phyloP scores from a whole-genome alignment of 164 flowering plant species.

The Protea cynaroides region DNA sequence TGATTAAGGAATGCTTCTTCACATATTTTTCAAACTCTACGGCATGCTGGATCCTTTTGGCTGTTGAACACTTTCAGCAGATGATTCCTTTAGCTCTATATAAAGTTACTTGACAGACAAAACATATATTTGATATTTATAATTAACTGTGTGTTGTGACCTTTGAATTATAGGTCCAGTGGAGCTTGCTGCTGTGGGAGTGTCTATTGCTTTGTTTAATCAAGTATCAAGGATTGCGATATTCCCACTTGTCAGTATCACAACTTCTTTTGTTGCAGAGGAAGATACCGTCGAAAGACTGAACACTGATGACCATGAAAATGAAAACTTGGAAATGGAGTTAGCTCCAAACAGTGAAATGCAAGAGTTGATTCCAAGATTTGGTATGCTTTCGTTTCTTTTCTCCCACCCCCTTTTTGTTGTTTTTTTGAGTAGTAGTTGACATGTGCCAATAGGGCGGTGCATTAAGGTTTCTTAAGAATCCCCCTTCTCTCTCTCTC shows the following conservation, averaged over 20 bases:
- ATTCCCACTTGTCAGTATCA: constrained; percentile 57
- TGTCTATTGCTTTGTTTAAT: constrained; percentile 52
- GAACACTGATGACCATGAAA: constrained; percentile 11
- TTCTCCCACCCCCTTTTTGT: not conserved
- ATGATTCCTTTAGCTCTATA: too few relatives aligned
- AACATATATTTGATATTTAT: too few relatives aligned
- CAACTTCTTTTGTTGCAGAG: constrained; percentile 63
- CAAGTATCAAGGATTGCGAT: constrained; percentile 55
- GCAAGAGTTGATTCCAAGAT: constrained; percentile 25
- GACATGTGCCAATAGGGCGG: not conserved
- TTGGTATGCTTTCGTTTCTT: constrained; percentile 17
- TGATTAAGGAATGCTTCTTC: too few relatives aligned
- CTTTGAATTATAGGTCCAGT: constrained; percentile 44
- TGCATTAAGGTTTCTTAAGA: not conserved
- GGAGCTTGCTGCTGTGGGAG: constrained; percentile 66
- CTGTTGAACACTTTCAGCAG: too few relatives aligned
- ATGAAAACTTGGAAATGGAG: constrained; percentile 17
- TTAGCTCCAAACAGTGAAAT: constrained; percentile 23
- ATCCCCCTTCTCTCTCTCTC: too few relatives aligned
- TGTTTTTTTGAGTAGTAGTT: not conserved
- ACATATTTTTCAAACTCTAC: too few relatives aligned
- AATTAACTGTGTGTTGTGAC: not conserved
- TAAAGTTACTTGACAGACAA: too few relatives aligned
- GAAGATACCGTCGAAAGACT: constrained; percentile 30
- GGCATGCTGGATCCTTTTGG: too few relatives aligned